phyloP scores from a whole-genome alignment of 176 grass and related monocot species.

The Lolium rigidum region DNA sequence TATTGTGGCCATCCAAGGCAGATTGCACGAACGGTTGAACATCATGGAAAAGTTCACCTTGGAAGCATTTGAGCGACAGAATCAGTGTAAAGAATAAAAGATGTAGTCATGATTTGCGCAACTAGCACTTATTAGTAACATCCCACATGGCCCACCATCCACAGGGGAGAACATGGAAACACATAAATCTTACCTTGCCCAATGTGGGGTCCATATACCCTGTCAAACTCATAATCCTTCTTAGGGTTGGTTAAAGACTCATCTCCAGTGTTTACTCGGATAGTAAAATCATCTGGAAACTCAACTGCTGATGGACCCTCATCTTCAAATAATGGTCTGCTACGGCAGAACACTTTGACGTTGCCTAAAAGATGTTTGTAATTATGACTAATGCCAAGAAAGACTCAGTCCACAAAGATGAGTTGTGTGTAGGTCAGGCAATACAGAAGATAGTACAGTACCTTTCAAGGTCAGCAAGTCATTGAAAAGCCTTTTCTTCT shows the following conservation, averaged over 20 bases:
- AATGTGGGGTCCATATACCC: constrained; percentile 94
- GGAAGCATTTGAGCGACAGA: constrained; percentile 39
- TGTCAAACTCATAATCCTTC: constrained; percentile 97
- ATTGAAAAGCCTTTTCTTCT: constrained; percentile 97
- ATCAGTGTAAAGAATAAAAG: constrained; percentile 29
- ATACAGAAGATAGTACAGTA: constrained; percentile 36
- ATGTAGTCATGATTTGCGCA: background rate
- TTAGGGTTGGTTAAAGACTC: constrained; percentile 92
- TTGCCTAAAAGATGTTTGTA: constrained; percentile 72
- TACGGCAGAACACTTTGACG: constrained; percentile 90
- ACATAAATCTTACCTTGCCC: constrained; percentile 71
- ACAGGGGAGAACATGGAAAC: background rate
- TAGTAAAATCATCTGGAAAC: constrained; percentile 95
- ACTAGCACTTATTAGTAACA: constrained; percentile 1
- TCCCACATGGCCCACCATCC: constrained; percentile 17
- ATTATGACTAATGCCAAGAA: constrained; percentile 38
- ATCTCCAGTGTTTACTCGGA: constrained; percentile 89
- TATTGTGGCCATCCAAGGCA: constrained; percentile 86
- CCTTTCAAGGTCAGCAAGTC: constrained; percentile 90
- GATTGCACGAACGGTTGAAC: constrained; percentile 97
- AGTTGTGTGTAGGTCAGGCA: constrained; percentile 19
- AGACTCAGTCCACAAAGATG: constrained; percentile 27
- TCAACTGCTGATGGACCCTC: constrained; percentile 76
- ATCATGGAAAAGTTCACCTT: constrained; percentile 97
- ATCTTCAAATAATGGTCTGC: constrained; percentile 89